Evolutionary conservation across 208 protist genomes (phyloP).

Genomic region (Vickermania spadyakhi): DNA sequence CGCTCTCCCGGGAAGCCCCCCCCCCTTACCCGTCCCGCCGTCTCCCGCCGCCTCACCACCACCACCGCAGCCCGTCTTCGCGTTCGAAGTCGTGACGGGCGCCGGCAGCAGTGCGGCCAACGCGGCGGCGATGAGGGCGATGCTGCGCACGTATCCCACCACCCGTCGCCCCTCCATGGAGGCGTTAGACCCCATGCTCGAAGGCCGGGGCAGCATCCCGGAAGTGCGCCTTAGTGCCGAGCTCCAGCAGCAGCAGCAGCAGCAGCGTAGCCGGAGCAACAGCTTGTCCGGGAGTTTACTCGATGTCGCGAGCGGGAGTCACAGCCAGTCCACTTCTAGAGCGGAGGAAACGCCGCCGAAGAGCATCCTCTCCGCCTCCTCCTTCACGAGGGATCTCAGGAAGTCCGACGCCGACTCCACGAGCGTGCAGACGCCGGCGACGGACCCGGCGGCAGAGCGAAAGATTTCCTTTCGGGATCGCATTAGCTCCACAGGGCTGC

Average conservation of each 20-base stretch:
- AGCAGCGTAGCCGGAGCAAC: conserved; percentile 3
- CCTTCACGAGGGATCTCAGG: neutral
- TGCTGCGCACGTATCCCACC: neutral
- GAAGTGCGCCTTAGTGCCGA: neutral
- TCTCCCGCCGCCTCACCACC: neutral
- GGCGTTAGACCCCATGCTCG: neutral
- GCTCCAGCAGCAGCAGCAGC: neutral
- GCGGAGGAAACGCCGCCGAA: conserved; percentile 1
- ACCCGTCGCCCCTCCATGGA: neutral
- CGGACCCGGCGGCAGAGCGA: neutral
- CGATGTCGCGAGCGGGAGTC: conserved; percentile 5
- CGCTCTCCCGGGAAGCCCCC: neutral
- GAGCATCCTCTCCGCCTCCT: neutral
- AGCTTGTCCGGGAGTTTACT: conserved; percentile 4
- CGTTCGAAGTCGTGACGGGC: no score
- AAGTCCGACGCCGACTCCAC: neutral
- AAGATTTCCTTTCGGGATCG: neutral
- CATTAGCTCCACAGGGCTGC: neutral
- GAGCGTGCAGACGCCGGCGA: neutral
- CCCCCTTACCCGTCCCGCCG: no score
- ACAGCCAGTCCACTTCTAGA: neutral
- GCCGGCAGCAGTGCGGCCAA: neutral
- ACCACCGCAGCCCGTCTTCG: neutral
- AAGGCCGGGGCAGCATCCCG: neutral
- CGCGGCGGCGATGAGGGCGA: neutral